Evolutionary conservation across 192 early-diverging fungal genomes (phyloP).

Genomic region (Radiomyces spectabilis): DNA sequence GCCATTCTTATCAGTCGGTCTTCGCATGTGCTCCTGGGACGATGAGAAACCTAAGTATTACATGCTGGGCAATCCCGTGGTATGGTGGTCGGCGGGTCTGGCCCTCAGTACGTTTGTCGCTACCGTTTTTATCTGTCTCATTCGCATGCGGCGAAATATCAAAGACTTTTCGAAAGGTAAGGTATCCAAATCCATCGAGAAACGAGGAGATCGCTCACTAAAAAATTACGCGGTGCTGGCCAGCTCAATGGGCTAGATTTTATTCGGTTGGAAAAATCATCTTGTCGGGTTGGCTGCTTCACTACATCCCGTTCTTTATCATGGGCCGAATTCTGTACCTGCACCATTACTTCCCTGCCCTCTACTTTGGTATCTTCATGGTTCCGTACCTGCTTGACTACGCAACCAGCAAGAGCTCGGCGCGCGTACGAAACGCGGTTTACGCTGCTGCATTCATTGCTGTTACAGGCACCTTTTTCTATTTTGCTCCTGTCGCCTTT

Average conservation of each 20-base stretch:
- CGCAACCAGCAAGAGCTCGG: slow-evolving; percentile 26
- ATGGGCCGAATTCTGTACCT: slow-evolving; percentile 96
- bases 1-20: slow-evolving; percentile 79
- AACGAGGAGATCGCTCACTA: no score
- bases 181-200: slow-evolving; percentile 9
- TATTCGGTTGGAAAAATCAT: slow-evolving; percentile 63
- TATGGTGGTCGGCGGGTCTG: slow-evolving; percentile 76
- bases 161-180: slow-evolving; percentile 41
- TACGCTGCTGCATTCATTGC: no score
- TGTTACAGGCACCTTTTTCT: no score
- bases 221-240: background rate
- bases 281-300: slow-evolving; percentile 84
- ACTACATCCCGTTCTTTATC: slow-evolving; percentile 90
- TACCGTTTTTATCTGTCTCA: slow-evolving; percentile 32
- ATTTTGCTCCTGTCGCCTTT: slow-evolving; percentile 77
- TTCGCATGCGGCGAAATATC: slow-evolving; percentile 60
- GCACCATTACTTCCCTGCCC: slow-evolving; percentile 95
- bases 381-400: slow-evolving; percentile 75
- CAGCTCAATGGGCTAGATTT: slow-evolving; percentile 59
- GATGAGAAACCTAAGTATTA: slow-evolving; percentile 83
- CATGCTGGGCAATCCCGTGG: slow-evolving; percentile 86
- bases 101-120: slow-evolving; percentile 33
- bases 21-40: slow-evolving; percentile 93
- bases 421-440: no score
- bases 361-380: slow-evolving; percentile 89